Evolutionary conservation across 495 filamentous ascomycete genomes (phyloP), one percentile per base, ranked within the genome.

Genomic region (Sphaerosporella brunnea): DNA sequence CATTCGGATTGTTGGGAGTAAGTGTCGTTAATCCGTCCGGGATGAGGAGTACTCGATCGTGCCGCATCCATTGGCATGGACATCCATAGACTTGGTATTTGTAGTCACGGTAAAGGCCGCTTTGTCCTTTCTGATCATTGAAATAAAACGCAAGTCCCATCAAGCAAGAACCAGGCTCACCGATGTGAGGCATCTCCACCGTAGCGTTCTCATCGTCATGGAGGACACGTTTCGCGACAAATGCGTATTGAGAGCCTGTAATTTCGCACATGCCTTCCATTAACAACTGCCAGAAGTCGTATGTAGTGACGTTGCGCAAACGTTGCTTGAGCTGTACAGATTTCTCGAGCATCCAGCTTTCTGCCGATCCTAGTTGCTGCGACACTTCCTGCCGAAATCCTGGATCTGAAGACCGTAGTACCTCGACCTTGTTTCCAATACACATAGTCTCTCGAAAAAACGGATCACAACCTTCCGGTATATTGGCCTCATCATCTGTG

Each of bases 31-130:
- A 62, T 28, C 70, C 66, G 39, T 80, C 72, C 1, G 80, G 74
- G 23, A 85, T 75, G 40, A 86, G 60, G 55, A 82, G 80, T 15
- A 82, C 77, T 58, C 81, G 77, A 60, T 81, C 78, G 52, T 82
- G 71, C 49, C 71, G 71, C 80, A 87, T 84, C 53, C 80, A 71
- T 30, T 72, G 67, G 63, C 69, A 83, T 32, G 66, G 78, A 57
- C 69, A 75, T 21, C 71, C 73, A 47, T 75, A 78, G 26, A 75
- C 73, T 53, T 75, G 69, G 63, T 81, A 82, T 44, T 73, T 68
- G 58, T 71, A 72, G 53, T 81, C 67, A 47, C 69, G 69, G 49
- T 76, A 66, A 25, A 75, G 59, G 10, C 71, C 63, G 30, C 71
- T 66, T 4, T 65, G 65, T 19, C 74, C 67, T 20, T 68, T 63